Conservation (phyloP, 306 rosid species). For the Trifolium fragiferum region DNA sequence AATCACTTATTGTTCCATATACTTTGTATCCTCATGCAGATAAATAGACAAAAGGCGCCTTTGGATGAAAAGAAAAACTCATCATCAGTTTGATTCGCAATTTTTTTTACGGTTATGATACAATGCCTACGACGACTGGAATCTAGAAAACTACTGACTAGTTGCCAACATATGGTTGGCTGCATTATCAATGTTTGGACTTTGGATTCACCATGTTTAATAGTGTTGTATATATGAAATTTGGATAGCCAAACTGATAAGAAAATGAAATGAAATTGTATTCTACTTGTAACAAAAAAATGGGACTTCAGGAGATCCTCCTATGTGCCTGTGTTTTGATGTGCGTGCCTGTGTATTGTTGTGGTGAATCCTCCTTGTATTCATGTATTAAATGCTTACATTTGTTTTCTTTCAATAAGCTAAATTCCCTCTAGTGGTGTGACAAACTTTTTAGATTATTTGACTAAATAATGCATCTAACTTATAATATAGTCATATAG, state of each 20-base stretch:
- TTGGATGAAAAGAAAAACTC: slow-evolving; percentile 25
- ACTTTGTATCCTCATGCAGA: slow-evolving; percentile 39
- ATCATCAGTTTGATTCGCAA: not conserved
- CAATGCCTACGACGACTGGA: not conserved
- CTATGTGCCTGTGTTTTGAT: not conserved
- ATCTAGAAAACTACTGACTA: too few relatives aligned
- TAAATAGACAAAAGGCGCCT: slow-evolving; percentile 11
- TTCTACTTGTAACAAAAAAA: not conserved
- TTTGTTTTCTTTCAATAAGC: too few relatives aligned
- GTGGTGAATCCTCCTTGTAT: not conserved
- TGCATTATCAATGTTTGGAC: not conserved
- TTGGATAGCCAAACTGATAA: not conserved
- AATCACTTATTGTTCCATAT: slow-evolving; percentile 9
- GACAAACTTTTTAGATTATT: too few relatives aligned
- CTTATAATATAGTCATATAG: too few relatives aligned
- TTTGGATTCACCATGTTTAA: not conserved
- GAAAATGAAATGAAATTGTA: not conserved
- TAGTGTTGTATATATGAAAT: not conserved
- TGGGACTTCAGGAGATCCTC: not conserved
- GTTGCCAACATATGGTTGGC: not conserved
- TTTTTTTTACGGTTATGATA: not conserved
- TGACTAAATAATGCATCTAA: too few relatives aligned
- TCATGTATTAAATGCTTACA: not conserved
- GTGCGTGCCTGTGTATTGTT: not conserved
- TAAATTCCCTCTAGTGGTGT: too few relatives aligned